phyloP scores from a whole-genome alignment of 331 rosid species.

The Pyracantha coccinea region DNA sequence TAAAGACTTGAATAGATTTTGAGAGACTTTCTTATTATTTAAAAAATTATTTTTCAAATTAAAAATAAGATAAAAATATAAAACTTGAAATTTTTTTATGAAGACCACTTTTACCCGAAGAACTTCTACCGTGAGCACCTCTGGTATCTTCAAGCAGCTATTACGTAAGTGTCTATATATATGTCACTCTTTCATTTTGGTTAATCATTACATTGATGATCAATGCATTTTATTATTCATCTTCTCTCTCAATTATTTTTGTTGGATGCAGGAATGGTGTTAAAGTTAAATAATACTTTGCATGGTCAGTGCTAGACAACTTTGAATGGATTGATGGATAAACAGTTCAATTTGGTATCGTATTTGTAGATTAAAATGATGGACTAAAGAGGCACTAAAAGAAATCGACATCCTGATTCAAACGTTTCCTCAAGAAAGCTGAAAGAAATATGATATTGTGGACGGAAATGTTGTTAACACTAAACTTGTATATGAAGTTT shows the following conservation, averaged over 20 bases:
- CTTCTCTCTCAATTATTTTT: not conserved
- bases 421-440: not conserved
- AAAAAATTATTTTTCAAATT: too few species aligned
- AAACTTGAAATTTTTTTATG: too few species aligned
- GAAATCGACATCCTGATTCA: slow-evolving; percentile 19
- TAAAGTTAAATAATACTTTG: slow-evolving; percentile 25
- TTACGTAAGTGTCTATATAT: slow-evolving; percentile 9
- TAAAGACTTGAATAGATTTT: too few species aligned
- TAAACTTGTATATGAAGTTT: too few species aligned
- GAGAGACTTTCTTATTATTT: too few species aligned
- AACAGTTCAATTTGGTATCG: slow-evolving; percentile 19
- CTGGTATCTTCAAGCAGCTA: slow-evolving; percentile 11
- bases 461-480: not conserved
- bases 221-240: not conserved
- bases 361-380: slow-evolving; percentile 14
- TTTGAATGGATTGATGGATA: slow-evolving; percentile 27
- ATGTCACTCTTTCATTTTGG: not conserved
- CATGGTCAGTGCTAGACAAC: slow-evolving; percentile 29
- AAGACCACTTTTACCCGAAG: too few species aligned
- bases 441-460: not conserved
- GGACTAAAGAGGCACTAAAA: slow-evolving; percentile 20
- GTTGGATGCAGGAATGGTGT: slow-evolving; percentile 1
- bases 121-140: slow-evolving; percentile 23
- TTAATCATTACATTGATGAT: not conserved
- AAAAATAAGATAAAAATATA: too few species aligned